phyloP scores from a whole-genome alignment of 306 rosid genomes.

The Delonix regia region DNA sequence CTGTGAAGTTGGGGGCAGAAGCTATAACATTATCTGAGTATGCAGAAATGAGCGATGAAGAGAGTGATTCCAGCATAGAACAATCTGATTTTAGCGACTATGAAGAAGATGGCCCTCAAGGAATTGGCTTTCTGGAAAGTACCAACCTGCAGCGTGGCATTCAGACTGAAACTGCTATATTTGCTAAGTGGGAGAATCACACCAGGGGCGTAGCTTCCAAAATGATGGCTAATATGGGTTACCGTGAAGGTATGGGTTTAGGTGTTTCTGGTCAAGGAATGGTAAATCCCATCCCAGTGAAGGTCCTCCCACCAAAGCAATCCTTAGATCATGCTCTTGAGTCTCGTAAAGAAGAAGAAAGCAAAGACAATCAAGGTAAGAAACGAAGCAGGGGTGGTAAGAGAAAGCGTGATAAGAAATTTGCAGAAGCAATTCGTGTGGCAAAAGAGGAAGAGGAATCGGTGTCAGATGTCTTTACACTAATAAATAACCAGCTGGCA shows the following conservation, averaged over 20 bases:
- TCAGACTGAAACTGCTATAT: slow-evolving; percentile 80
- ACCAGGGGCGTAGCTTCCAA: slow-evolving; percentile 93
- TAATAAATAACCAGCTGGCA: slow-evolving; percentile 83
- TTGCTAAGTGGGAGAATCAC: slow-evolving; percentile 98
- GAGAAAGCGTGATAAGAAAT: slow-evolving; percentile 87
- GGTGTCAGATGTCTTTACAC: slow-evolving; percentile 68
- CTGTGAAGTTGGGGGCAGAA: slow-evolving; percentile 65
- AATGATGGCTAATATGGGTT: slow-evolving; percentile 99
- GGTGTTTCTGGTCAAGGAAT: slow-evolving; percentile 93
- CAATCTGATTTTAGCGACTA: slow-evolving; percentile 65
- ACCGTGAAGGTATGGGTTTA: slow-evolving; percentile 85
- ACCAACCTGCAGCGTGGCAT: slow-evolving; percentile 70
- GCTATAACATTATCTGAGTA: slow-evolving; percentile 68
- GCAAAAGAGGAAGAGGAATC: slow-evolving; percentile 69
- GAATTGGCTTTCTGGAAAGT: slow-evolving; percentile 83
- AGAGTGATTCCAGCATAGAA: slow-evolving; percentile 65
- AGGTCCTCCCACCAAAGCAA: slow-evolving; percentile 86
- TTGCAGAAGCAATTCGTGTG: slow-evolving; percentile 61
- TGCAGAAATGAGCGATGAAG: slow-evolving; percentile 58
- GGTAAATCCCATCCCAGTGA: slow-evolving; percentile 70
- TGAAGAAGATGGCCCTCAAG: slow-evolving; percentile 66
- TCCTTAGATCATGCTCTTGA: slow-evolving; percentile 86
- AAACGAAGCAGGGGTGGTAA: slow-evolving; percentile 91
- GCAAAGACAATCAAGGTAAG: slow-evolving; percentile 50
- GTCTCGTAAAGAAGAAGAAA: slow-evolving; percentile 51